Evolutionary conservation across 495 filamentous ascomycete species (phyloP).

Genomic region (Penicillium desertorum): DNA sequence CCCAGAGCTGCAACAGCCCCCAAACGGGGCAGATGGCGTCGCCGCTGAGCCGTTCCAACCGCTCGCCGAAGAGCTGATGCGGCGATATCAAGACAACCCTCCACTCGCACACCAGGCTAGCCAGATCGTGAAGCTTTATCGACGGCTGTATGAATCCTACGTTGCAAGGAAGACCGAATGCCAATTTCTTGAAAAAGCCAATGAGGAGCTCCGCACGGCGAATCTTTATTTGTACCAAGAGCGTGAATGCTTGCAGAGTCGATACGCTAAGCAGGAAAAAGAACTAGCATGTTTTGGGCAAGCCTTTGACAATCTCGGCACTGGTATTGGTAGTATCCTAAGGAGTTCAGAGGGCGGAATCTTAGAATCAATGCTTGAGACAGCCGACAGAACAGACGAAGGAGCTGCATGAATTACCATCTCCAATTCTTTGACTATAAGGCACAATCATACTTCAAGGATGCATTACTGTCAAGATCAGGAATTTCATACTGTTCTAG

Average conservation of each 20-base stretch:
- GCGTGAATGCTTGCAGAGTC: not conserved
- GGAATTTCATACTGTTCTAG: too few species aligned
- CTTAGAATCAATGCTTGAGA: not conserved
- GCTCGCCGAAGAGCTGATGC: slow-evolving; percentile 7
- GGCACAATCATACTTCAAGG: too few species aligned
- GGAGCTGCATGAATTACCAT: too few species aligned
- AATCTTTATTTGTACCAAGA: slow-evolving; percentile 8
- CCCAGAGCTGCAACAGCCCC: slow-evolving; percentile 1
- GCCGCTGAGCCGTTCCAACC: slow-evolving; percentile 9
- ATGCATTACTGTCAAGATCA: too few species aligned
- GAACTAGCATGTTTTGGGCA: slow-evolving; percentile 6
- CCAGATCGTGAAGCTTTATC: slow-evolving; percentile 13
- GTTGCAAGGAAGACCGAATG: slow-evolving; percentile 10
- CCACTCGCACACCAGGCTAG: slow-evolving; percentile 12
- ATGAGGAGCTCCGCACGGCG: slow-evolving; percentile 7
- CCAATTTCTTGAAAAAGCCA: slow-evolving; percentile 11
- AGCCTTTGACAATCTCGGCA: slow-evolving; percentile 7
- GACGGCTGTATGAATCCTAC: slow-evolving; percentile 15
- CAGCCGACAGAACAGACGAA: not conserved
- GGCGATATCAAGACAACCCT: slow-evolving; percentile 4
- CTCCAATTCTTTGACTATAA: too few species aligned
- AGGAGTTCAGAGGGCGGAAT: not conserved
- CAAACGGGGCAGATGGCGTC: not conserved
- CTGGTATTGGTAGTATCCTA: slow-evolving; percentile 2
- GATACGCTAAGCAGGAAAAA: slow-evolving; percentile 1